A percentile compares a stretch with the other conserved stretches of the same genome.
Conservation (phyloP, 768 basidiomycete genomes). For the Mycena indigotica region DNA sequence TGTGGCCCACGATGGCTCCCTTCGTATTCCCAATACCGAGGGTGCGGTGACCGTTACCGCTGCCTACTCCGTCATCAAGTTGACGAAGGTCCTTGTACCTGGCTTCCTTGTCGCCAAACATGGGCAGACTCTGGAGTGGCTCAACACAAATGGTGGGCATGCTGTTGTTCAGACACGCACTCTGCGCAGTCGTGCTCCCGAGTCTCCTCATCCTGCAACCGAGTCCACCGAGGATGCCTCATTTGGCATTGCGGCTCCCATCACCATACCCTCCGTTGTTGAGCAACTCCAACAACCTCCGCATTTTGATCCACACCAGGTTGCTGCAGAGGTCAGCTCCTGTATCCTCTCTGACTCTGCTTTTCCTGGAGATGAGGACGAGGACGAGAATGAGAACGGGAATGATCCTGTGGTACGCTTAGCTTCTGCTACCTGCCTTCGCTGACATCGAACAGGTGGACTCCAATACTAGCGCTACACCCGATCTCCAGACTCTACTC, state of each 20-base stretch:
- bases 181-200: constrained; percentile 11
- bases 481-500: neutral
- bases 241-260: constrained; percentile 8
- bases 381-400: neutral
- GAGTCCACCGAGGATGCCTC: neutral
- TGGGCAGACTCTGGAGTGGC: constrained; percentile 14
- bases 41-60: neutral
- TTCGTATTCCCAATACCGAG: neutral
- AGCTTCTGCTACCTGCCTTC: neutral
- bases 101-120: constrained; percentile 12
- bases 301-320: neutral
- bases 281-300: neutral
- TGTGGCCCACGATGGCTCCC: constrained; percentile 8
- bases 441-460: neutral
- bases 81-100: constrained; percentile 14
- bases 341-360: neutral
- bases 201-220: constrained; percentile 1
- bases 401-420: neutral
- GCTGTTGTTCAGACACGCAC: constrained; percentile 16
- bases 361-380: neutral
- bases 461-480: neutral
- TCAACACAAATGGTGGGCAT: constrained; percentile 2
- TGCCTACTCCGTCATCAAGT: constrained; percentile 15
- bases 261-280: constrained; percentile 5
- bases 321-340: neutral